A percentile compares a stretch with the other conserved stretches of the same genome.
These are phyloP conservation scores for Xylariaceae sp. DNA, from an alignment of 2,329 filamentous ascomycete genomes.

Conservation along the genomic window DNA sequence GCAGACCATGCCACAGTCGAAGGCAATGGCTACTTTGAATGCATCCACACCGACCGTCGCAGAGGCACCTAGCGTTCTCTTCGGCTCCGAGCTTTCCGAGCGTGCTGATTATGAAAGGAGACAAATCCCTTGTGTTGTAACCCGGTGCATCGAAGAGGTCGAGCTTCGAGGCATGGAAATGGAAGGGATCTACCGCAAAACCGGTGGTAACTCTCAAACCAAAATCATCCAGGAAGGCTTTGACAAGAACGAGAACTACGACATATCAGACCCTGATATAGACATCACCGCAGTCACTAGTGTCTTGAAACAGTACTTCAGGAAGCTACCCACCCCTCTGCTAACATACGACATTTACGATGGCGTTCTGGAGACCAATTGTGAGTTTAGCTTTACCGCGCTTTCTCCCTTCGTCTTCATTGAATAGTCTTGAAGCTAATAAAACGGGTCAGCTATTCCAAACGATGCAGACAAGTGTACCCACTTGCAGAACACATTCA, in stretches of 20 bases:
- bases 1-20: constrained; percentile 41
- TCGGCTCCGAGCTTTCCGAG: constrained; percentile 83
- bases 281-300: constrained; percentile 97
- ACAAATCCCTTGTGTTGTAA: constrained; percentile 86
- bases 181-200: constrained; percentile 97
- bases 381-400: constrained; percentile 43
- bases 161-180: constrained; percentile 95
- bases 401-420: background rate
- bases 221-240: constrained; percentile 90
- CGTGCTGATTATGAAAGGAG: constrained; percentile 84
- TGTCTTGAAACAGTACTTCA: constrained; percentile 95
- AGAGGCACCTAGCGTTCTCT: constrained; percentile 61
- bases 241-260: constrained; percentile 78
- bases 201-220: constrained; percentile 85
- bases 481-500: constrained; percentile 69
- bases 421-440: constrained; percentile 4
- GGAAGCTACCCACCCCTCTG: constrained; percentile 82
- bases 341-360: constrained; percentile 94
- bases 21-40: constrained; percentile 45
- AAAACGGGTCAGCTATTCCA: constrained; percentile 50
- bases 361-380: constrained; percentile 73
- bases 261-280: constrained; percentile 88
- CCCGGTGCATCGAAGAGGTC: constrained; percentile 92
- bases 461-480: constrained; percentile 64
- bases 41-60: constrained; percentile 36